Evolutionary conservation across 1,139 yeast species (phyloP), one percentile per base, ranked within the genome.

Genomic region (Tardiomyces blankii): DNA sequence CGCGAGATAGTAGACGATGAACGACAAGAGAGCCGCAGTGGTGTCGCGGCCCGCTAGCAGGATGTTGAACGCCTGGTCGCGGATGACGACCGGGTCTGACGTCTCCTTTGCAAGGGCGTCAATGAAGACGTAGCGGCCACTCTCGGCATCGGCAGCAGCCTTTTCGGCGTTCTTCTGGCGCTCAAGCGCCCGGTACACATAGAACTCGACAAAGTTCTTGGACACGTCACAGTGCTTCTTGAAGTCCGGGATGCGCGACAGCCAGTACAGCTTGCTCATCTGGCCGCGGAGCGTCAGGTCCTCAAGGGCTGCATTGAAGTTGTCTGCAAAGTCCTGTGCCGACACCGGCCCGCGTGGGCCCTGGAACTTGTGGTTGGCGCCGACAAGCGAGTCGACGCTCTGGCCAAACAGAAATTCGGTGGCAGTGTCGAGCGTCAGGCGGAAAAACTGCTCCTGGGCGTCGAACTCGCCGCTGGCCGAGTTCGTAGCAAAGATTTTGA

Each of bases 351-450:
- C 23, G 40, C 18, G 25, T 25, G 48, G 45, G 30, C 55, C 58
- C 14, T 43, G 44, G 1, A 48, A 46, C 18, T 56, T 61, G 44
- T 63, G 51, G 2, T 52, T 46, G 13, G 55, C 64, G 45, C 65
- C 69, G 38, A 57, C 57, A 39, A 72, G 64, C 16, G 68, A 59
- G 42, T 65, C 64, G 16, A 67, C 70, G 13, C 73, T 66, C 51
- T 66, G 69, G 19, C 77, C 77, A 59, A 73, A 72, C 51, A 73
- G 65, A 52, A 73, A 72, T 54, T 73, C 75, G 35, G 75, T 68
- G 7, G 77, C 69, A 38, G 74, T 67, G 54, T 73, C 77, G 47
- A 73, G 65, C 7, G 77, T 72, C 25, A 72, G 62, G 48, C 61
- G 63, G 57, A 66, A 70, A 54, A 72, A 71, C 42, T 66, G 60